Conservation (phyloP, 1,284 basidiomycete species). For the Heliocybe sulcata region DNA sequence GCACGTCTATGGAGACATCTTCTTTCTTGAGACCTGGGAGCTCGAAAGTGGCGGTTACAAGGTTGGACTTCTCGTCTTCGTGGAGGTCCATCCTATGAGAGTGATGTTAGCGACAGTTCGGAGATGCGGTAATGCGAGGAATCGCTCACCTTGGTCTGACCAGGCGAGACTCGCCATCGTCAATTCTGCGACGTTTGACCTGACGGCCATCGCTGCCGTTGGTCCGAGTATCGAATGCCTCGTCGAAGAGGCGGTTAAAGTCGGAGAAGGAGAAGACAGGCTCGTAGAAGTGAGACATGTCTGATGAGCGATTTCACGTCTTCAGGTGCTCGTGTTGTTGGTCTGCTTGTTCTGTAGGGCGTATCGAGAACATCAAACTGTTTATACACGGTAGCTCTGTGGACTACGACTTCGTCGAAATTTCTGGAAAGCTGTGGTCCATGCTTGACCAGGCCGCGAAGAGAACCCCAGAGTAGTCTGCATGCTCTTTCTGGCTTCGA, state of each 20-base stretch:
- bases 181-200: not conserved
- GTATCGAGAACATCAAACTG: too few relatives aligned
- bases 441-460: too few relatives aligned
- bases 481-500: too few relatives aligned
- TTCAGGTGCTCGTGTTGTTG: too few relatives aligned
- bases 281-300: constrained; percentile 4
- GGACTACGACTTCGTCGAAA: too few relatives aligned
- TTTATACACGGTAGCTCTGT: too few relatives aligned
- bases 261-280: constrained; percentile 1
- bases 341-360: too few relatives aligned
- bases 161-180: not conserved
- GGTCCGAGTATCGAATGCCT: not conserved
- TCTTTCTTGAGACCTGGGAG: constrained; percentile 38
- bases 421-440: too few relatives aligned
- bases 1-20: constrained; percentile 33
- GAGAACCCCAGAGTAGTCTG: too few relatives aligned
- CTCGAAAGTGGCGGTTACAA: constrained; percentile 40
- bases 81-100: constrained; percentile 38
- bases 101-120: constrained; percentile 1
- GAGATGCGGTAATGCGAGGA: not conserved
- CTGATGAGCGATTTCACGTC: not conserved
- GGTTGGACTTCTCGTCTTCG: constrained; percentile 30
- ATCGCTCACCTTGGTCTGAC: not conserved
- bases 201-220: not conserved
- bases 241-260: constrained; percentile 4